Base-by-base conservation (phyloP, 768 basidiomycete genomes). In the Suillus fuscotomentosus region DNA sequence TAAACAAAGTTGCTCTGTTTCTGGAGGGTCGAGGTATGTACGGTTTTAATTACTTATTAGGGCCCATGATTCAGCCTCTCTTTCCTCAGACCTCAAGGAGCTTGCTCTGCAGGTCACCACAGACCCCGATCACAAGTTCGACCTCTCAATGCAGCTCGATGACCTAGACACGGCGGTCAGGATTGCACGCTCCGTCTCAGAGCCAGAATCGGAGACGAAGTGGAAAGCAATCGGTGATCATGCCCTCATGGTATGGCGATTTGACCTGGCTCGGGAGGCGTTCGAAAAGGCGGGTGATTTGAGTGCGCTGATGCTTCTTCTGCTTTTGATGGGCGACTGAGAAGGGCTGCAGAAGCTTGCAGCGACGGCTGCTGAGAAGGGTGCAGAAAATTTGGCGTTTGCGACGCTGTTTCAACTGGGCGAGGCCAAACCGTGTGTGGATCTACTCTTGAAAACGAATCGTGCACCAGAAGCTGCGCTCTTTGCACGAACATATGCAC, bases 181-280 rank as follows among this genome's bases (percentile, higher is more conserved):
- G 1, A 94, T 99, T 63, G 87, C 84, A 1, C 88, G 91, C 13
- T 75, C 82, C 0, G 83, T 90, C 0, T 94, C 94, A 1, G 85
- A 86, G 66, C 75, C 80, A 41, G 92, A 93, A 70, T 84, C 87
- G 0, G 91, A 93, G 71, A 74, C 83, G 48, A 98, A 98, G 72
- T 98, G 96, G 96, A 94, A 95, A 69, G 83, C 92, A 1, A 84
- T 99, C 24, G 97, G 97, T 1, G 97, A 99, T 75, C 90, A 95
- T 22, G 96, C 97, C 3, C 78, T 99, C 60, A 81, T 86, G 0
- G 89, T 92, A 3, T 99, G 97, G 97, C 85, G 94, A 60, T 95
- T 99, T 69, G 94, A 95, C 71, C 85, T 99, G 45, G 97, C 97
- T 0, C 83, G 87, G 62, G 94, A 97, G 75, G 88, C 92, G 68